Evolutionary conservation across 306 rosid species (phyloP).

Genomic region (Astragalus glycyphyllos): DNA sequence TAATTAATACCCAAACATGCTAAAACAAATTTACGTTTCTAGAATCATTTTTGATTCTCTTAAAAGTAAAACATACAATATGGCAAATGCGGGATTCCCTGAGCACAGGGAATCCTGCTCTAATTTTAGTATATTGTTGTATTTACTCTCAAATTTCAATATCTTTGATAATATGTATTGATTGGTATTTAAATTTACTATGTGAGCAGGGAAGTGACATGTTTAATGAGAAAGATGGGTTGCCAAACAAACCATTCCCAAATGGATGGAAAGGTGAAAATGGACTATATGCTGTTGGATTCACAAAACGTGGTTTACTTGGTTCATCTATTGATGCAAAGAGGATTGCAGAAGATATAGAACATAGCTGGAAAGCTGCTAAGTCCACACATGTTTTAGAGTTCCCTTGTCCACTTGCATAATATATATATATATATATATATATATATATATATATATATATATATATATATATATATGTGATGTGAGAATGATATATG

Average conservation of each 20-base stretch:
- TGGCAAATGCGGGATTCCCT: too few species aligned
- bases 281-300: conserved; percentile 81
- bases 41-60: too few species aligned
- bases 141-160: too few species aligned
- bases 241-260: conserved; percentile 70
- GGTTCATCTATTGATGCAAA: conserved; percentile 82
- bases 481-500: conserved; percentile 22
- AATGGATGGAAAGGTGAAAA: conserved; percentile 86
- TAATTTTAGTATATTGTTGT: too few species aligned
- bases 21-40: too few species aligned
- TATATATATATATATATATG: too few species aligned
- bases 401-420: conserved; percentile 45
- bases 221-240: conserved; percentile 75
- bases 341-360: conserved; percentile 76
- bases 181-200: conserved; percentile 6
- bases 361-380: conserved; percentile 59
- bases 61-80: too few species aligned
- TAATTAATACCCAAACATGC: too few species aligned
- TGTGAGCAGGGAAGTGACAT: conserved; percentile 60
- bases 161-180: background rate
- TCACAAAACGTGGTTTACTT: conserved; percentile 84
- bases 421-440: background rate
- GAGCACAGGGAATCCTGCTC: too few species aligned
- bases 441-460: too few species aligned
- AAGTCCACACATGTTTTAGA: conserved; percentile 45